These are phyloP conservation scores for Yamadazyma oceani DNA, from an alignment of 1,139 yeast genomes.

Conservation along the genomic window DNA sequence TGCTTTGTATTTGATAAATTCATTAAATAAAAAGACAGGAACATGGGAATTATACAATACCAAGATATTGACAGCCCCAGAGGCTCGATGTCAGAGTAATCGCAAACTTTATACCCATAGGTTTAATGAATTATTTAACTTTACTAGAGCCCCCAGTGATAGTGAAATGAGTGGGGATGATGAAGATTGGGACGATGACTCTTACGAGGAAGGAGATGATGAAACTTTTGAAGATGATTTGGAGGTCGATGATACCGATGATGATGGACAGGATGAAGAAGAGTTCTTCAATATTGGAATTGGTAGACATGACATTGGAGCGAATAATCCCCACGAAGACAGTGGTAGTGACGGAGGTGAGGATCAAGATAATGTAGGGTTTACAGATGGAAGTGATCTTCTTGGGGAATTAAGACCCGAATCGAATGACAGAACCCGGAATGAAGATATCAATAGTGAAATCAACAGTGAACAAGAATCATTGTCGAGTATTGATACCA, in stretches of 20 bases:
- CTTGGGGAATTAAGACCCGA: too few species aligned
- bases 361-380: not conserved
- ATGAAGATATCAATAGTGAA: not conserved
- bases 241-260: conserved; percentile 2
- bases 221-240: conserved; percentile 1
- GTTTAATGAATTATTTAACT: conserved; percentile 1
- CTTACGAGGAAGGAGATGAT: conserved; percentile 4
- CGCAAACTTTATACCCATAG: conserved; percentile 1
- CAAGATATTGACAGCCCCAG: conserved; percentile 1
- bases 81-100: not conserved
- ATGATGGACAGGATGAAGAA: conserved; percentile 6
- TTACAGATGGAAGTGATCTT: too few species aligned
- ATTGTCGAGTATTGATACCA: not conserved
- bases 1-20: conserved; percentile 24
- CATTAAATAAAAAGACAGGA: conserved; percentile 35
- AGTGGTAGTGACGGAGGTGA: too few species aligned
- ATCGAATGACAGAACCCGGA: not conserved
- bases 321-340: too few species aligned
- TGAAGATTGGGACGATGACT: conserved; percentile 1
- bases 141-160: not conserved
- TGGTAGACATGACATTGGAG: not conserved
- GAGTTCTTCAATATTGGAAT: not conserved
- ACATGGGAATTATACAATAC: conserved; percentile 24
- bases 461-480: not conserved
- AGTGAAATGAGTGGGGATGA: conserved; percentile 3